phyloP scores from a whole-genome alignment of 2,329 filamentous ascomycete species.

The Sclerotinia borealis region DNA sequence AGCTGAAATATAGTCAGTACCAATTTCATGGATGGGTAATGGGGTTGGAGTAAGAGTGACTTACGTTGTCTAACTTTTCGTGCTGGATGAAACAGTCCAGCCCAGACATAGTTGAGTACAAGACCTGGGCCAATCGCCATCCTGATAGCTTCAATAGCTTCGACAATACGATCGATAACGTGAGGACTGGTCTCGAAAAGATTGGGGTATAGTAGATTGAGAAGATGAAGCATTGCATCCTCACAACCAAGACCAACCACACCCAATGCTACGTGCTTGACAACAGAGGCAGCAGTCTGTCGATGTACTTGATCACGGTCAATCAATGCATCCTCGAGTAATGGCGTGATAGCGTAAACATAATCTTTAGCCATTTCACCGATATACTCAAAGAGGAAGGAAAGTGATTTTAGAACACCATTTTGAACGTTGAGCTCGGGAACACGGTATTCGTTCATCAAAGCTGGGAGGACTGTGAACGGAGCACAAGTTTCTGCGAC shows the following conservation, averaged over 20 bases:
- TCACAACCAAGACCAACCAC: conserved; percentile 97
- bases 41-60: not conserved
- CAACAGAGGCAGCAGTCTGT: conserved; percentile 91
- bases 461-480: conserved; percentile 93
- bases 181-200: conserved; percentile 96
- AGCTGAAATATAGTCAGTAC: conserved; percentile 33
- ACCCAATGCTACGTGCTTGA: conserved; percentile 95
- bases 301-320: conserved; percentile 97
- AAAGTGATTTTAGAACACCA: conserved; percentile 92
- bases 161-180: conserved; percentile 96
- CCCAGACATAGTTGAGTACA: conserved; percentile 98
- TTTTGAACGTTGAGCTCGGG: conserved; percentile 99
- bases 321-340: conserved; percentile 94
- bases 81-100: conserved; percentile 92
- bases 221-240: conserved; percentile 95
- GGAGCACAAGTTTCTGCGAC: conserved; percentile 97
- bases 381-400: conserved; percentile 98
- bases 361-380: conserved; percentile 99
- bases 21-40: not conserved
- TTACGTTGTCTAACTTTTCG: conserved; percentile 75
- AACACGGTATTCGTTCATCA: conserved; percentile 99
- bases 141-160: conserved; percentile 92
- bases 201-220: conserved; percentile 94
- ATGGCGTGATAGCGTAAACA: conserved; percentile 92
- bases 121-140: conserved; percentile 88